Conservation (phyloP, 2,329 filamentous ascomycete genomes). For the Sporothrix dimorphospora region DNA sequence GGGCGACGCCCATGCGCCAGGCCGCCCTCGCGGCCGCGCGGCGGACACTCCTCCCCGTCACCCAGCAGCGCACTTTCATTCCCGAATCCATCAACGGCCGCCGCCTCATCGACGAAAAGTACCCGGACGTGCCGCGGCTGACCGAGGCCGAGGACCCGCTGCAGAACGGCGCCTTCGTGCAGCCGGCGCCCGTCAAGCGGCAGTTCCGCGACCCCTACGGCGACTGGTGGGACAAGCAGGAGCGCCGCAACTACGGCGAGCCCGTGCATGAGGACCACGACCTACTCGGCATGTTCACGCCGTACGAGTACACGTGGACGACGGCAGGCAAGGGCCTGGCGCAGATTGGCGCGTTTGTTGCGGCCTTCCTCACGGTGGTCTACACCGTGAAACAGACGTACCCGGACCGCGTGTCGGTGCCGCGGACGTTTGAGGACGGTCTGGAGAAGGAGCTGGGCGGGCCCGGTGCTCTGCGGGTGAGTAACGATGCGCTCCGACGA, state of each 20-base stretch:
- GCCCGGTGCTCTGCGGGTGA: conserved; percentile 64
- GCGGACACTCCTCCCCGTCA: conserved; percentile 50
- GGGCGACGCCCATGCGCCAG: conserved; percentile 53
- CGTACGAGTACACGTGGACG: conserved; percentile 84
- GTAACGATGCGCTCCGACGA: background rate
- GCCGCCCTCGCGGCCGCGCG: conserved; percentile 51
- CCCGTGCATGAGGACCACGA: conserved; percentile 97
- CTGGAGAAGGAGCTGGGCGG: conserved; percentile 77
- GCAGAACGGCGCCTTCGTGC: conserved; percentile 84
- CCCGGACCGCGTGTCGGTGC: conserved; percentile 70
- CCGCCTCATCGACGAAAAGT: conserved; percentile 56
- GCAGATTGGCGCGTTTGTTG: conserved; percentile 70
- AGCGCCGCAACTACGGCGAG: conserved; percentile 95
- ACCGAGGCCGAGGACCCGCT: conserved; percentile 66
- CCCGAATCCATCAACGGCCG: conserved; percentile 54
- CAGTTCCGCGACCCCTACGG: conserved; percentile 90
- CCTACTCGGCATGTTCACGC: conserved; percentile 83
- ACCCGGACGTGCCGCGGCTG: conserved; percentile 51
- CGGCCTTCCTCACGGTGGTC: conserved; percentile 63
- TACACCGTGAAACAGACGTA: conserved; percentile 71
- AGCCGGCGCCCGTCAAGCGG: conserved; percentile 79
- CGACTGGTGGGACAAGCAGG: conserved; percentile 97
- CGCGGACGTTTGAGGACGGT: conserved; percentile 72
- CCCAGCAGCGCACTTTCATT: conserved; percentile 62
- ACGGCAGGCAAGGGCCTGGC: conserved; percentile 70